Base-by-base conservation (phyloP, 345 rosid species). In the Gossypium arboreum region DNA sequence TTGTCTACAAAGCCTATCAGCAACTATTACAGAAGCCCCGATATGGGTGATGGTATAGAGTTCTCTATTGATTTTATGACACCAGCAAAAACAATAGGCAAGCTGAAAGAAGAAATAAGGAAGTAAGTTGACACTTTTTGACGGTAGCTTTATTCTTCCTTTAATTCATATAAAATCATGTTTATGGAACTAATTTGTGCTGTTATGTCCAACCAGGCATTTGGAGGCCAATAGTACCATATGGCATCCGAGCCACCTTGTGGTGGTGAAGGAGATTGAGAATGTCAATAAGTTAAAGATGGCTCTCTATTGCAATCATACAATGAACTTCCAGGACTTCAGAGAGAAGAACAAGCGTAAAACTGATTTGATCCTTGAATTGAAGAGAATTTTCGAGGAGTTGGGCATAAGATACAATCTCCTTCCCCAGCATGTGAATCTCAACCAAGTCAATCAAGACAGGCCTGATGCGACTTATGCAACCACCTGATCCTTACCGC, bases 21-120 rank as follows among this genome's bases (percentile, higher is more conserved):
- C 85, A 94, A 92, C 72, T 89, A 78, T 67, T 86, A 85, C 75
- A 86, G 97, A 84, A 94, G 98, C 81, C 92, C 98, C 0, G 88
- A 92, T 77, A 92, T 92, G 98, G 88, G 93, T 60, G 98, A 94
- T 80, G 9, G 59, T 15, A 78, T 94, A 24, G 90, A 85, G 27
- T 91, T 94, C 88, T 79, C 88, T 7, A 91, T 94, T 62, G 92
- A 87, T 81, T 94, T 91, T 77, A 76, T 81, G 56, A 92, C 98
- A n/a, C 87, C 98, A 1, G 77, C 84, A 5, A 85, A 79, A 74
- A 89, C 75, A 66, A 86, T 94, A 22, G 90, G 83, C 27, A 29
- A 70, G 75, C 73, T 92, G 73, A 88, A 79, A 78, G 97, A 91
- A 57, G 87, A 81, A 74, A 76, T 92, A 7, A n/a, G 69, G 79